These are phyloP conservation scores for Triticum aestivum DNA, from an alignment of 176 grass and related monocot species.

Conservation along the genomic window IWGSC_CS_RefSeq_v2.1 NC_057802.1:296105850-296106349, in stretches of 20 bases:
- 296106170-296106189: slow-evolving; percentile 29
- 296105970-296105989: slow-evolving; percentile 5
- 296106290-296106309: slow-evolving; percentile 55
- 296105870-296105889: slow-evolving; percentile 93
- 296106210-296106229: slow-evolving; percentile 88
- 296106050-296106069: slow-evolving; percentile 99
- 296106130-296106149: slow-evolving; percentile 49
- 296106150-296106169: slow-evolving; percentile 6
- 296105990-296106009: neutral
- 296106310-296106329: neutral
- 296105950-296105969: slow-evolving; percentile 26
- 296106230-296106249: slow-evolving; percentile 60
- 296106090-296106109: slow-evolving; percentile 87
- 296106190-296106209: slow-evolving; percentile 26
- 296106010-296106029: slow-evolving; percentile 32
- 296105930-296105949: slow-evolving; percentile 66
- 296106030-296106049: slow-evolving; percentile 84
- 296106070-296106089: slow-evolving; percentile 99
- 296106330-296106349: neutral
- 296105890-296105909: slow-evolving; percentile 87
- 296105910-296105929: slow-evolving; percentile 95
- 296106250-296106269: slow-evolving; percentile 69
- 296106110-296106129: slow-evolving; percentile 94
- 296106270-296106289: slow-evolving; percentile 95
- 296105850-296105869: slow-evolving; percentile 70